phyloP scores from a whole-genome alignment of 768 basidiomycete genomes.

The Psilocybe sp. region DNA sequence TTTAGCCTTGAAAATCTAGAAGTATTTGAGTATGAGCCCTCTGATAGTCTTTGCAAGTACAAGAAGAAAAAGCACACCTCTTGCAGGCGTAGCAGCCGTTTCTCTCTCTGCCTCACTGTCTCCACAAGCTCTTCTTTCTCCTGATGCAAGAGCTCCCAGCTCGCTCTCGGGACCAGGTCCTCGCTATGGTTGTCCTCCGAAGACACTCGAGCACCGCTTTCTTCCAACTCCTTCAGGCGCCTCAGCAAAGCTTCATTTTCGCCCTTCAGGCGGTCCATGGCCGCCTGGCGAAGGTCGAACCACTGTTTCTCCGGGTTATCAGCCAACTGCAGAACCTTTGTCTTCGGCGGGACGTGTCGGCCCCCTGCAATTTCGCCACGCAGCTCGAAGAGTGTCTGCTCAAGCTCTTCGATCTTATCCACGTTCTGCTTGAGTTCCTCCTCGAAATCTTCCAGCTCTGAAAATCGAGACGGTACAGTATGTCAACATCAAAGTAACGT shows the following conservation, averaged over 20 bases:
- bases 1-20: conserved; percentile 79
- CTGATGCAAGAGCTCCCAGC: conserved; percentile 67
- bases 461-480: background rate
- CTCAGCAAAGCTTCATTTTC: conserved; percentile 85
- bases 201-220: conserved; percentile 17
- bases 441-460: conserved; percentile 45
- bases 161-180: conserved; percentile 71
- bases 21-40: background rate
- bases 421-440: conserved; percentile 34
- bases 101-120: conserved; percentile 73
- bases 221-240: conserved; percentile 61
- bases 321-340: conserved; percentile 62
- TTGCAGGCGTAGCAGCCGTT: conserved; percentile 73
- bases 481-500: background rate
- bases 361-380: conserved; percentile 75
- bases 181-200: conserved; percentile 13
- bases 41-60: background rate
- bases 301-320: conserved; percentile 86
- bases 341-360: conserved; percentile 68
- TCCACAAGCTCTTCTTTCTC: conserved; percentile 71
- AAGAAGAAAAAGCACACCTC: conserved; percentile 47
- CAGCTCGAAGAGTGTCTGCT: conserved; percentile 77
- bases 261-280: conserved; percentile 68
- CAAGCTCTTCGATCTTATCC: conserved; percentile 63
- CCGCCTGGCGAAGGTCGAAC: conserved; percentile 71